phyloP scores from a whole-genome alignment of 177 flowering plant genomes.

The Tripterygium wilfordii region DNA sequence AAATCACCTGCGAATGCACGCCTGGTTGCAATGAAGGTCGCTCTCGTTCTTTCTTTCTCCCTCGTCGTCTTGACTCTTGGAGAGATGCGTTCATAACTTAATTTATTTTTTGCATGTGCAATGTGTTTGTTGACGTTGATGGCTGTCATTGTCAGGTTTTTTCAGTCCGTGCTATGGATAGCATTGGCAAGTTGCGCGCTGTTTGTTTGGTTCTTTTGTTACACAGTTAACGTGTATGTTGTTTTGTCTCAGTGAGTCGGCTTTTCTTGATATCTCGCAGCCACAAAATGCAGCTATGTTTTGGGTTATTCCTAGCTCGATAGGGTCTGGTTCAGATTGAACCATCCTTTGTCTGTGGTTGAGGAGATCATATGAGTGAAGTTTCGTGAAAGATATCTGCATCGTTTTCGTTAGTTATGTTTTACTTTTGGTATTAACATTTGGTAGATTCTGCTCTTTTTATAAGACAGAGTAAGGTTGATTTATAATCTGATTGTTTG shows the following conservation, averaged over 20 bases:
- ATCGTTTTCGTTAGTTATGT: not conserved
- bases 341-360: not conserved
- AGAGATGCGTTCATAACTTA: too few species aligned
- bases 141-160: conserved; percentile 9
- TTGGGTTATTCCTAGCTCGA: not conserved
- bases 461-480: conserved; percentile 10
- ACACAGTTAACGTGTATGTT: conserved; percentile 39
- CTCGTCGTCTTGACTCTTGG: too few species aligned
- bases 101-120: conserved; percentile 29
- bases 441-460: conserved; percentile 11
- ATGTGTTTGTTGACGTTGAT: conserved; percentile 18
- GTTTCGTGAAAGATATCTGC: not conserved
- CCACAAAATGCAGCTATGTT: conserved; percentile 2
- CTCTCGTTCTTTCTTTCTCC: conserved; percentile 5
- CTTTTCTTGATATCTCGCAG: conserved; percentile 1
- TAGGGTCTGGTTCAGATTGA: not conserved
- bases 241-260: conserved; percentile 39
- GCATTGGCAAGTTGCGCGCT: not conserved
- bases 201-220: conserved; percentile 1
- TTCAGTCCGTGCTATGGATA: not conserved
- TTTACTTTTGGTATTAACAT: conserved; percentile 1
- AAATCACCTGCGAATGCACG: conserved; percentile 59
- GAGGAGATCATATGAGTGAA: not conserved
- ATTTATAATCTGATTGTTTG: too few species aligned
- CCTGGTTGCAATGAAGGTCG: conserved; percentile 77